phyloP scores from a whole-genome alignment of 495 filamentous ascomycete genomes.

The Alectoria sarmentosa region DNA sequence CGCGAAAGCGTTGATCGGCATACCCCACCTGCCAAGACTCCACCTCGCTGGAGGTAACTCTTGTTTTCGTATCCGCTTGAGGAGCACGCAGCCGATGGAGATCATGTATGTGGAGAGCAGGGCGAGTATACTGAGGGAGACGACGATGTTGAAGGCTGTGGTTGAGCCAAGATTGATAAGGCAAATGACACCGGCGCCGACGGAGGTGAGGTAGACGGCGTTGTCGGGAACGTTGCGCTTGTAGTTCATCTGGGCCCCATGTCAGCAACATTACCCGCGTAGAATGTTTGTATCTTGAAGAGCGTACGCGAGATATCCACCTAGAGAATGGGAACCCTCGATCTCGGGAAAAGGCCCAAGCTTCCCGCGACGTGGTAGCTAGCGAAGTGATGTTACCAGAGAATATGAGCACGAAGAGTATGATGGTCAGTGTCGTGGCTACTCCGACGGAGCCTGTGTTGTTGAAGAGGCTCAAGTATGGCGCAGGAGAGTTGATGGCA shows the following conservation, averaged over 20 bases:
- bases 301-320: slow-evolving; percentile 27
- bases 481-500: slow-evolving; percentile 32
- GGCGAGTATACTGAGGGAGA: slow-evolving; percentile 36
- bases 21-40: slow-evolving; percentile 28
- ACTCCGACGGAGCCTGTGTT: slow-evolving; percentile 36
- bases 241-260: slow-evolving; percentile 24
- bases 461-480: slow-evolving; percentile 45
- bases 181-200: slow-evolving; percentile 31
- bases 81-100: slow-evolving; percentile 35
- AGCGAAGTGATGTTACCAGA: slow-evolving; percentile 35
- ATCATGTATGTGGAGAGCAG: slow-evolving; percentile 40
- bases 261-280: not conserved
- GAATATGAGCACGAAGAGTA: slow-evolving; percentile 36
- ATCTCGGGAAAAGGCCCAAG: slow-evolving; percentile 45
- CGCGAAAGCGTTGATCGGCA: slow-evolving; percentile 29
- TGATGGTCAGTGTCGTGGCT: slow-evolving; percentile 34
- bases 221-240: slow-evolving; percentile 32
- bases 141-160: slow-evolving; percentile 37
- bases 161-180: slow-evolving; percentile 39
- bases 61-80: slow-evolving; percentile 17
- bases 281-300: not conserved
- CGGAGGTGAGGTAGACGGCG: slow-evolving; percentile 31
- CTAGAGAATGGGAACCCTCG: slow-evolving; percentile 40
- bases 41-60: slow-evolving; percentile 18
- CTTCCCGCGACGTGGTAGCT: slow-evolving; percentile 37